These are phyloP conservation scores for Magnusiomyces clavatus DNA, from an alignment of 1,139 yeast genomes.

Conservation along the genomic window DNA sequence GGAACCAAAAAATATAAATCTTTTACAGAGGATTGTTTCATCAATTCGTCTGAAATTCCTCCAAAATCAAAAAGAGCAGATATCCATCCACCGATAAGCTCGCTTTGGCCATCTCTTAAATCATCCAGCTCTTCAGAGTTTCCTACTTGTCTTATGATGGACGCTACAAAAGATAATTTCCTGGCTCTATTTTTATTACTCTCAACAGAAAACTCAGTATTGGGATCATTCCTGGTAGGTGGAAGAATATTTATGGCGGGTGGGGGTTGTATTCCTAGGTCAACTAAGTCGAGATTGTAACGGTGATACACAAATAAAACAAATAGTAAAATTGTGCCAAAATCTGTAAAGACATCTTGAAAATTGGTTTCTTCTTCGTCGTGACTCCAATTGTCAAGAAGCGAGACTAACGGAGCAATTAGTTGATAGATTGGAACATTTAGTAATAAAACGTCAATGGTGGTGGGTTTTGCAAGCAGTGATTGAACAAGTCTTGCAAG, in stretches of 20 bases:
- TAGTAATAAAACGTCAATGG: constrained; percentile 39
- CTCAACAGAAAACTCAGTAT: constrained; percentile 1
- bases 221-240: constrained; percentile 1
- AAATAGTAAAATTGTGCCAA: constrained; percentile 52
- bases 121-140: constrained; percentile 17
- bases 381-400: constrained; percentile 31
- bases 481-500: constrained; percentile 45
- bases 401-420: constrained; percentile 28
- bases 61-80: constrained; percentile 75
- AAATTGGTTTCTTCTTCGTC: constrained; percentile 45
- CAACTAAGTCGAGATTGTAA: constrained; percentile 37
- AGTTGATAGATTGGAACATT: constrained; percentile 25
- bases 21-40: constrained; percentile 56
- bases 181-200: constrained; percentile 1
- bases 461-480: constrained; percentile 36
- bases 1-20: constrained; percentile 69
- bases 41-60: constrained; percentile 77
- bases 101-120: constrained; percentile 31
- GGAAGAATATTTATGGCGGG: constrained; percentile 3
- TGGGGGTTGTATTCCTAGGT: constrained; percentile 16
- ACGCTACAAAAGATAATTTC: background rate
- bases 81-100: constrained; percentile 67
- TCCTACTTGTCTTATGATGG: background rate
- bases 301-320: constrained; percentile 40
- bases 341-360: constrained; percentile 62